phyloP scores from a whole-genome alignment of 805 yeast species.

The Huiozyma naganishii region DNA sequence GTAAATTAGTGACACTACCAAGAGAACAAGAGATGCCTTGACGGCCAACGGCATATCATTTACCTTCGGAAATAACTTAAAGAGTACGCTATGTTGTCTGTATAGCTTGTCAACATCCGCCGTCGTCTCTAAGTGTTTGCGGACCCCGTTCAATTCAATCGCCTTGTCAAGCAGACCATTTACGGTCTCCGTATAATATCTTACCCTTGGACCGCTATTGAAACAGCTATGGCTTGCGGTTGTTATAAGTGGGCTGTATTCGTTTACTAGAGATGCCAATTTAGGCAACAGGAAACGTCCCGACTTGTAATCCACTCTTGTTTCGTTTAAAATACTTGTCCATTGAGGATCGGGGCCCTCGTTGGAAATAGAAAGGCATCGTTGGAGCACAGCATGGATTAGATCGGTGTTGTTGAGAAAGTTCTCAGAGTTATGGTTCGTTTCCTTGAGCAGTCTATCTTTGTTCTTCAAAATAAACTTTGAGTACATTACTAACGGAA shows the following conservation, averaged over 20 bases:
- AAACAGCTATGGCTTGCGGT: slow-evolving; percentile 8
- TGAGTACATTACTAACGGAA: slow-evolving; percentile 51
- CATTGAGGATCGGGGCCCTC: slow-evolving; percentile 1
- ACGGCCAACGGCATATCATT: no score
- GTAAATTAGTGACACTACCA: no score
- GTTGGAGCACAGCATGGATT: slow-evolving; percentile 33
- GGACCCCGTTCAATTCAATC: slow-evolving; percentile 10
- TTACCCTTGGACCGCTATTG: no score
- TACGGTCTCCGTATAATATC: slow-evolving; percentile 3
- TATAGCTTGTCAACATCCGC: no score
- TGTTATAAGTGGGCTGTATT: slow-evolving; percentile 22
- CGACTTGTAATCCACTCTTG: slow-evolving; percentile 3
- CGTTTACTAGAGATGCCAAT: slow-evolving; percentile 10
- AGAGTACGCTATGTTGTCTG: no score
- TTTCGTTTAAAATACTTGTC: neutral
- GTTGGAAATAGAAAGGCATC: slow-evolving; percentile 12
- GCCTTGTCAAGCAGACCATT: slow-evolving; percentile 10
- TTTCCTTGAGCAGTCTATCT: slow-evolving; percentile 31
- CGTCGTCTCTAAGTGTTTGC: slow-evolving; percentile 1
- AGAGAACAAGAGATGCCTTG: no score
- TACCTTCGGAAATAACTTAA: no score
- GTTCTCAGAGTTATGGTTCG: slow-evolving; percentile 11
- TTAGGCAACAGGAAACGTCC: slow-evolving; percentile 2
- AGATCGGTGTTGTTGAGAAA: slow-evolving; percentile 28
- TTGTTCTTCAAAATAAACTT: slow-evolving; percentile 40